Percentiles rank a stretch among this genome's conserved stretches.
These are phyloP conservation scores for Sporobolomyces roseus DNA, from an alignment of 768 basidiomycete genomes.

Conservation along the genomic window DNA sequence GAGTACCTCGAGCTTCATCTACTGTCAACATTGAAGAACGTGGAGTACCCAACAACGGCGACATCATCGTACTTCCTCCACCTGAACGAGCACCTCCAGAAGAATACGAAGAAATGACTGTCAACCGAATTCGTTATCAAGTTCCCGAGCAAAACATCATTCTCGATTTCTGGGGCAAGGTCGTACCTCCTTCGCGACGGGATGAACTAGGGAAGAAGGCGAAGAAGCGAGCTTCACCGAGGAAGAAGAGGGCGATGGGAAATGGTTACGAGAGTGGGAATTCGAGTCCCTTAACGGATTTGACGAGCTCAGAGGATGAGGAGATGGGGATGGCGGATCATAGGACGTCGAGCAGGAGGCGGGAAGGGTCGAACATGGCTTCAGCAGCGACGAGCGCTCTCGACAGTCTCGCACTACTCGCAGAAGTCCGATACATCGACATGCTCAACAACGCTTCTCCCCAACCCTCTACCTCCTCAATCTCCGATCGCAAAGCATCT, in stretches of 20 bases:
- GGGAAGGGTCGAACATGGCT: no score
- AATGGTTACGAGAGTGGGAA: slow-evolving; percentile 30
- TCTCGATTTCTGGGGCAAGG: slow-evolving; percentile 82
- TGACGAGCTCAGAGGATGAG: slow-evolving; percentile 22
- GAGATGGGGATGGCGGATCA: background rate
- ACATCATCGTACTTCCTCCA: slow-evolving; percentile 72
- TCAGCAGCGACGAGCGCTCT: background rate
- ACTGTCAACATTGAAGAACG: slow-evolving; percentile 72
- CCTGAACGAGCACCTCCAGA: slow-evolving; percentile 55
- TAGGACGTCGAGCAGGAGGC: no score
- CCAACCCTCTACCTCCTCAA: background rate
- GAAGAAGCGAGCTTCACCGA: slow-evolving; percentile 14
- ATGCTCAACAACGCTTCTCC: background rate
- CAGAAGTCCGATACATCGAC: slow-evolving; percentile 32
- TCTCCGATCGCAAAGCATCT: background rate
- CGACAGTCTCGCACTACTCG: slow-evolving; percentile 34
- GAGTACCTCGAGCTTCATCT: slow-evolving; percentile 42
- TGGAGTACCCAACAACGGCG: slow-evolving; percentile 80
- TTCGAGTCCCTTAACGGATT: slow-evolving; percentile 22
- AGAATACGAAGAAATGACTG: slow-evolving; percentile 73
- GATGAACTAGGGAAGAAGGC: background rate
- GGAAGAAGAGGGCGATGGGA: background rate
- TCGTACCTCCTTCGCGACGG: slow-evolving; percentile 4
- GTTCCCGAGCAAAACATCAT: slow-evolving; percentile 87
- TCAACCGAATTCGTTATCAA: slow-evolving; percentile 73